Evolutionary conservation across 345 rosid genomes (phyloP).

Genomic region (Linum trigynum): DNA sequence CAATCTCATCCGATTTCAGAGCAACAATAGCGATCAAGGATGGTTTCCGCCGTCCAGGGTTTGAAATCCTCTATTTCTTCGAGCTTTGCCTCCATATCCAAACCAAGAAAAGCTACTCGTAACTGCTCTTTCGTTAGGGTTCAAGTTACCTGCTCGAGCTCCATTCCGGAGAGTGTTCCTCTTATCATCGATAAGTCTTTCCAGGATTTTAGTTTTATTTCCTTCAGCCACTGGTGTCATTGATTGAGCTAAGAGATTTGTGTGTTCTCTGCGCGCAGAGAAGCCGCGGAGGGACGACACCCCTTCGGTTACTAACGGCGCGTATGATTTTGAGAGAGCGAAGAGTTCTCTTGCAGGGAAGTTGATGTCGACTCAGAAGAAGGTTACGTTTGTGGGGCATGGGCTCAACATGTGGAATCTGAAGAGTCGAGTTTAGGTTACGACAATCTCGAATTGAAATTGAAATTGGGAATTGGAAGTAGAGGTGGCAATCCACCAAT

Average conservation of each 20-base stretch:
- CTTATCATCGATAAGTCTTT: not conserved
- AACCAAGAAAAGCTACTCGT: not conserved
- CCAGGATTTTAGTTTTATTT: not conserved
- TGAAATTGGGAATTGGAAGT: not conserved
- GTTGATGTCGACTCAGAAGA: constrained; percentile 31
- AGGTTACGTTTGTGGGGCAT: constrained; percentile 54
- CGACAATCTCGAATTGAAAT: not conserved
- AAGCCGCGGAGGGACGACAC: constrained; percentile 13
- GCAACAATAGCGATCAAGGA: not conserved
- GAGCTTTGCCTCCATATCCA: not conserved
- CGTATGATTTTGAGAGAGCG: constrained; percentile 48
- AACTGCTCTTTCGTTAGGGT: not conserved
- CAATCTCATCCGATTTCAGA: not conserved
- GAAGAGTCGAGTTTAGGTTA: constrained; percentile 57
- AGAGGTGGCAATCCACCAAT: no score
- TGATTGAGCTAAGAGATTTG: not conserved
- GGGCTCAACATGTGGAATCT: constrained; percentile 70
- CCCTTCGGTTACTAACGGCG: constrained; percentile 37
- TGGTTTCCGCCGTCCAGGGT: not conserved
- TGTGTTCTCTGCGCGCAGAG: constrained; percentile 18
- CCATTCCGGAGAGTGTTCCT: not conserved
- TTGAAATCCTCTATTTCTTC: not conserved
- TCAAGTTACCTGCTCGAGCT: not conserved
- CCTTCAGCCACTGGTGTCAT: not conserved
- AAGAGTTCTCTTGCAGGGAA: constrained; percentile 35